Base-by-base conservation (phyloP, 331 rosid species). In the Malus hybrid region DNA sequence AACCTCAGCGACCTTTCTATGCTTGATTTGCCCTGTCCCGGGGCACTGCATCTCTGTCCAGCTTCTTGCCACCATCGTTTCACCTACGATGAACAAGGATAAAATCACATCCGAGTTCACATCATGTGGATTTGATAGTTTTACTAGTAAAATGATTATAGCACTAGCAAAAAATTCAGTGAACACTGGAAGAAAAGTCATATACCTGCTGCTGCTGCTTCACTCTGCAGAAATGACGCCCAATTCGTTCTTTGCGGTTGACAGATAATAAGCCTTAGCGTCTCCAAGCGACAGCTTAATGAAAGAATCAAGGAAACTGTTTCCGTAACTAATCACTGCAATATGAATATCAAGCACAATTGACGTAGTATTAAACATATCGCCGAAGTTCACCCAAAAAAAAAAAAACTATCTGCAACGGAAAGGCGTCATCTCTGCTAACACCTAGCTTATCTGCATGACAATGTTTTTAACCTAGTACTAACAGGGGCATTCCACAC, bases 1-100 rank as follows among this genome's bases (percentile, higher is more conserved):
- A 46, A 87, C 88, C 88, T 90, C 90, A 11, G 99, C 99, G 57
- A 94, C 97, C 83, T 92, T 94, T 78, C 99, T 85, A 58, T 78
- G 91, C 87, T 94, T 97, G 64, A 89, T 82, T 89, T 94, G 96
- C 74, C 90, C 96, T 6, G 97, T 92, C 60, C 85, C 50, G 16
- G 97, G 92, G 84, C 97, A 94, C 75, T 90, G 97, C 99, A 94
- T 92, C 87, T 94, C 97, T 13, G 99, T 92, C 99, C 97, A 94
- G 79, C 97, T 92, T 71, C 87, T 79, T 70, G 99, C 95, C 74
- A 92, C 87, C 97, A 94, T 87, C 13, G 86, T 77, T 72, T 85
- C 97, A 81, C 97, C 99, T 90, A 61, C 33, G 78, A 28, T 60
- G 70, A 64, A 75, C 34, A 80, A 32, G 24, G 6, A 60, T 42